Conservation (phyloP, 129 eudicot genomes). For the Calendula officinalis region DNA sequence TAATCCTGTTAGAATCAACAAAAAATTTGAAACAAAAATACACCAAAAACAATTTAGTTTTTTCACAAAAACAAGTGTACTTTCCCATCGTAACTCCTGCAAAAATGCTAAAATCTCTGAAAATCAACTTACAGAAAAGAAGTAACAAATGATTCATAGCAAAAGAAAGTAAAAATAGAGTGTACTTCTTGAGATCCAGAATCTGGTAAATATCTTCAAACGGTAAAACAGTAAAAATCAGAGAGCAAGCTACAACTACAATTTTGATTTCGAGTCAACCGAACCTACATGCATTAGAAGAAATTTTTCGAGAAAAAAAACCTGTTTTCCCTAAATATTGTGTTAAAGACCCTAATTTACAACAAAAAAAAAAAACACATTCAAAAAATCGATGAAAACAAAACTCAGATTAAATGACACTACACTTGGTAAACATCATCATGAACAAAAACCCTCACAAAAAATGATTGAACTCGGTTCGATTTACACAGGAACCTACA, state of each 20-base stretch:
- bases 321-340: conserved; percentile 1
- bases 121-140: conserved; percentile 3
- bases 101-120: conserved; percentile 6
- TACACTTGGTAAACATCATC: not conserved
- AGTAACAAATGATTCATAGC: not conserved
- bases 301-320: not conserved
- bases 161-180: not conserved
- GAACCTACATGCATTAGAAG: not conserved
- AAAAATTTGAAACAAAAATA: not conserved
- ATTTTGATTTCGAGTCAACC: not conserved
- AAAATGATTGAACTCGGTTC: not conserved
- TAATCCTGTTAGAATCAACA: not conserved
- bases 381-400: not conserved
- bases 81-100: not conserved
- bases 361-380: not conserved
- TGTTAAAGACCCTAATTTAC: not conserved
- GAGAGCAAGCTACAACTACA: not conserved
- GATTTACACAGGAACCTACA: not conserved
- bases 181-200: conserved; percentile 10
- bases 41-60: not conserved
- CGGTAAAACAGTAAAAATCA: conserved; percentile 1
- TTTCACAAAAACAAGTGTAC: not conserved
- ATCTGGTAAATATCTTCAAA: conserved; percentile 11
- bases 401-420: conserved; percentile 1
- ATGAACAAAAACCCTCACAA: not conserved